These are phyloP conservation scores for Apostasia shenzhenica DNA, from an alignment of 106 monocot genomes.

Conservation along the genomic window DNA sequence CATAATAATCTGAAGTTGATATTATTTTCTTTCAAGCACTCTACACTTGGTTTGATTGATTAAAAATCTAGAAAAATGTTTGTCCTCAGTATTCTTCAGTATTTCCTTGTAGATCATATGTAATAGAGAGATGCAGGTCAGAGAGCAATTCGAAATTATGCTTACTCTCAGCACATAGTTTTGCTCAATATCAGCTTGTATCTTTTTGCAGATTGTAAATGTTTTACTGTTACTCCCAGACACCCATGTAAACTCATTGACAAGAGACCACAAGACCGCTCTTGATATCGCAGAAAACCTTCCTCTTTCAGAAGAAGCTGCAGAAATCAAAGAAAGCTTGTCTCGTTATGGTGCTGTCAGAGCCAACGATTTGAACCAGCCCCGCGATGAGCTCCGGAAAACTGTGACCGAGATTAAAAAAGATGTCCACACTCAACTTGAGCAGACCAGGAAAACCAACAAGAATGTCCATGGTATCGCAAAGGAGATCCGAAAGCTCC, in stretches of 20 bases:
- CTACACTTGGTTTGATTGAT: no score
- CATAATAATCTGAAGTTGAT: no score
- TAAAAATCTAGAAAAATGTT: no score
- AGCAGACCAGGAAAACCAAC: conserved; percentile 34
- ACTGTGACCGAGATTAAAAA: conserved; percentile 34
- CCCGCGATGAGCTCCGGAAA: conserved; percentile 30
- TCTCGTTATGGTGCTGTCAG: conserved; percentile 21
- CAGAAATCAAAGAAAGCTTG: conserved; percentile 19
- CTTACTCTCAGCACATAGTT: no score
- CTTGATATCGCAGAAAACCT: conserved; percentile 25
- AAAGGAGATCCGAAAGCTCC: conserved; percentile 31
- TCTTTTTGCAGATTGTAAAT: conserved; percentile 20
- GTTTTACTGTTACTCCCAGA: conserved; percentile 18
- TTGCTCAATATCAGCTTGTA: neutral
- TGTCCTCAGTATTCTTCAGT: no score
- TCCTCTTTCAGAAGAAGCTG: conserved; percentile 28
- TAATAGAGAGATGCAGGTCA: no score
- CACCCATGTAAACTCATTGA: conserved; percentile 29
- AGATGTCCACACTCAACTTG: conserved; percentile 24
- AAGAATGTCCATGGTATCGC: conserved; percentile 32
- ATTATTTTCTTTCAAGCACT: no score
- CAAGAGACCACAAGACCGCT: conserved; percentile 27
- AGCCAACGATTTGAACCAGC: conserved; percentile 29
- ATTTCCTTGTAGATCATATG: no score
- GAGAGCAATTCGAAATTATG: no score